Conservation (phyloP, 1,284 basidiomycete species). For the Schizophyllum amplum region DNA sequence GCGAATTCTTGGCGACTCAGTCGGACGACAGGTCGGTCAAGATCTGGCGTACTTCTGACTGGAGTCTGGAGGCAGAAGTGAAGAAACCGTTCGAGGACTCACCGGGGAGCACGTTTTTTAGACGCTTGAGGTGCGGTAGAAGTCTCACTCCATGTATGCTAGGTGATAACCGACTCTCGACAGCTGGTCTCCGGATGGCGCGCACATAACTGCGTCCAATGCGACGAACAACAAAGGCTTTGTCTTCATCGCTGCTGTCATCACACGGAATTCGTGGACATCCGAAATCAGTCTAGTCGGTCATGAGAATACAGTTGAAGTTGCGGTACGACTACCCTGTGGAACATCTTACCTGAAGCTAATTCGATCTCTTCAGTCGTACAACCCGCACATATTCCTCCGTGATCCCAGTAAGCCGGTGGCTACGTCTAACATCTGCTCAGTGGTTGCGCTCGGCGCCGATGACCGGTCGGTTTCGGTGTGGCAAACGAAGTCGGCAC, state of each 20-base stretch:
- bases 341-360: constrained; percentile 11
- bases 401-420: constrained; percentile 59
- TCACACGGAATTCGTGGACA: constrained; percentile 81
- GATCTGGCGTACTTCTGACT: constrained; percentile 93
- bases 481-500: constrained; percentile 87
- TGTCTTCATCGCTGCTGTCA: constrained; percentile 95
- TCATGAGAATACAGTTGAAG: constrained; percentile 97
- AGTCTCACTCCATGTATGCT: constrained; percentile 1
- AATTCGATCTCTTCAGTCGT: constrained; percentile 44
- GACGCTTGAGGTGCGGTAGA: constrained; percentile 68
- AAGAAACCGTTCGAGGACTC: constrained; percentile 89
- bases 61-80: constrained; percentile 80
- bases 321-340: constrained; percentile 54
- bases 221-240: constrained; percentile 94
- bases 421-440: constrained; percentile 71
- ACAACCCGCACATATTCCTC: constrained; percentile 90
- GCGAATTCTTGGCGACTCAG: constrained; percentile 93
- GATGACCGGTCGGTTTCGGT: constrained; percentile 85
- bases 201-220: constrained; percentile 93
- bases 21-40: constrained; percentile 96
- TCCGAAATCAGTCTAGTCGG: constrained; percentile 92
- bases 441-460: constrained; percentile 84
- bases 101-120: constrained; percentile 92
- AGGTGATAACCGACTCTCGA: constrained; percentile 3
- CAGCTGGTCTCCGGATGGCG: constrained; percentile 99